phyloP scores from a whole-genome alignment of 2,329 filamentous ascomycete species.

The Clarireedia homoeocarpa region DNA sequence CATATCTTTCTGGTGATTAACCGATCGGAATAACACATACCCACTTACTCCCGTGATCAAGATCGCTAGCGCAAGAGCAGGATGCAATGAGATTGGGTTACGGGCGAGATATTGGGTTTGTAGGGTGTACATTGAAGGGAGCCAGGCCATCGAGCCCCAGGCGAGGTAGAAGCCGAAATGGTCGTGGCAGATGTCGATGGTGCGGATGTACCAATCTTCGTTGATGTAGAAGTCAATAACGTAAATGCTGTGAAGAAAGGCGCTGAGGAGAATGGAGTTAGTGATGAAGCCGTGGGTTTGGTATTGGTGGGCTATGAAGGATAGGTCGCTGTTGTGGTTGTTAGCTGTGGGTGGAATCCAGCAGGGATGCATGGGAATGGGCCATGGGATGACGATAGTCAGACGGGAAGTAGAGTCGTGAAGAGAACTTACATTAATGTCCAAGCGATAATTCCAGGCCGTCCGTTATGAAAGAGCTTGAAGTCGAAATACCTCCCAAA shows the following conservation, averaged over 20 bases:
- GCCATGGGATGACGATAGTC: background rate
- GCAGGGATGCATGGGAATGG: background rate
- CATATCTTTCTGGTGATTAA: slow-evolving; percentile 39
- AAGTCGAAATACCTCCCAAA: slow-evolving; percentile 37
- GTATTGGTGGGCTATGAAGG: slow-evolving; percentile 35
- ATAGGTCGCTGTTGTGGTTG: slow-evolving; percentile 29
- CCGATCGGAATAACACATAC: slow-evolving; percentile 37
- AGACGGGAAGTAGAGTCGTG: background rate
- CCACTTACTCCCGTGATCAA: slow-evolving; percentile 31
- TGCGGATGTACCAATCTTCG: slow-evolving; percentile 40
- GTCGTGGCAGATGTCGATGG: slow-evolving; percentile 36
- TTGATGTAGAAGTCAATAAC: slow-evolving; percentile 42
- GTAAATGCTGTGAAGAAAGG: slow-evolving; percentile 37
- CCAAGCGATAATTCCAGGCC: slow-evolving; percentile 41
- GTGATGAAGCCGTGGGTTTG: slow-evolving; percentile 34
- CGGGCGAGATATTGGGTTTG: slow-evolving; percentile 40
- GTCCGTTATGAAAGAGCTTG: slow-evolving; percentile 40
- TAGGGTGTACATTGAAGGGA: slow-evolving; percentile 40
- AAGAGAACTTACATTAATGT: slow-evolving; percentile 35
- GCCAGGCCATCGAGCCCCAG: slow-evolving; percentile 39
- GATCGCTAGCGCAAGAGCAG: slow-evolving; percentile 22
- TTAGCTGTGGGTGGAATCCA: background rate
- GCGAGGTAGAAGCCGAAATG: slow-evolving; percentile 35
- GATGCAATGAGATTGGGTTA: slow-evolving; percentile 32
- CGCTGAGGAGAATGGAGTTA: slow-evolving; percentile 36